Evolutionary conservation across 176 grass and related monocot species (phyloP).

Genomic region (Thalia dealbata): DNA sequence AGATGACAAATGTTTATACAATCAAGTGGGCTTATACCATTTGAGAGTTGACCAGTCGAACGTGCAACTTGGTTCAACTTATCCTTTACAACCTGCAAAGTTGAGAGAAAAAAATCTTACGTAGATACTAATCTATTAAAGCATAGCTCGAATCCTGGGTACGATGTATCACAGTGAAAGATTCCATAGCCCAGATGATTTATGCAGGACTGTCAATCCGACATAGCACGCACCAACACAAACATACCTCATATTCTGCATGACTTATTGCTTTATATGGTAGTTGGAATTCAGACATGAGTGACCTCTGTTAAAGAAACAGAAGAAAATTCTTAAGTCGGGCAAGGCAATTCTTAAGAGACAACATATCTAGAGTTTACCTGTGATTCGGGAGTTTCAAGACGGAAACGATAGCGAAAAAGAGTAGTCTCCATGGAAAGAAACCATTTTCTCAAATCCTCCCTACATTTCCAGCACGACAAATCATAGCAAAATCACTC

Average conservation of each 20-base stretch:
- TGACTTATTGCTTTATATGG: conserved; percentile 74
- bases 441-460: conserved; percentile 95
- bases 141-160: not conserved
- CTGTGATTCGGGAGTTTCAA: conserved; percentile 77
- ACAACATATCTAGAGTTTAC: conserved; percentile 29
- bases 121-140: not conserved
- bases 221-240: not conserved
- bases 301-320: conserved; percentile 43
- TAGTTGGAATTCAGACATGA: conserved; percentile 84
- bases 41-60: conserved; percentile 52
- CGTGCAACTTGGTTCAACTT: conserved; percentile 90
- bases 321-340: conserved; percentile 2
- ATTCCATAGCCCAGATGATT: not conserved
- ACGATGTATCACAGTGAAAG: not conserved
- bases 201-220: not conserved
- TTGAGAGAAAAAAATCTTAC: conserved; percentile 23
- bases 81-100: conserved; percentile 62
- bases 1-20: not conserved
- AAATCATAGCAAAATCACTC: conserved; percentile 1
- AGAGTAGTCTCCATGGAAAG: conserved; percentile 86
- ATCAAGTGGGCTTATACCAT: conserved; percentile 26
- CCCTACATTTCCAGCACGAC: conserved; percentile 27
- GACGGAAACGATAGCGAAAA: conserved; percentile 67
- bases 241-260: conserved; percentile 72
- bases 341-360: not conserved